These are phyloP conservation scores for Pachysolen tannophilus DNA, from an alignment of 805 yeast genomes.

Conservation along the genomic window DNA sequence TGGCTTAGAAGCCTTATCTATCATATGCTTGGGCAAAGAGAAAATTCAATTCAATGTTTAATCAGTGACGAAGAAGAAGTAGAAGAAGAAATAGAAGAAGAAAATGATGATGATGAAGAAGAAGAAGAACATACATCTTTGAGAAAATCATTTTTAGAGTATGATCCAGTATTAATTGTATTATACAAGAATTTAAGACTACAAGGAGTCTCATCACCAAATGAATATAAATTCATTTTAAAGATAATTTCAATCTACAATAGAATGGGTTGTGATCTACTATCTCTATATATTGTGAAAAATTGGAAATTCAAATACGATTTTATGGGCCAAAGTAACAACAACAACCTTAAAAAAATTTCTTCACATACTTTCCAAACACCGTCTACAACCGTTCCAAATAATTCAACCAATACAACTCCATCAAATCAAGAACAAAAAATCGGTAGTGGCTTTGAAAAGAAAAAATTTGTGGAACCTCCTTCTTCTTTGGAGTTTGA, in stretches of 20 bases:
- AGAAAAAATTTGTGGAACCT: slow-evolving; percentile 3
- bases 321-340: slow-evolving; percentile 11
- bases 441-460: background rate
- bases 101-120: slow-evolving; percentile 4
- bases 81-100: slow-evolving; percentile 16
- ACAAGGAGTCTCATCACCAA: slow-evolving; percentile 28
- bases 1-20: slow-evolving; percentile 79
- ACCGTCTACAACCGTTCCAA: background rate
- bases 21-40: slow-evolving; percentile 11
- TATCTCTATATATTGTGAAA: slow-evolving; percentile 53
- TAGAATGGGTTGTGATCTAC: slow-evolving; percentile 87
- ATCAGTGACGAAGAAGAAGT: slow-evolving; percentile 6
- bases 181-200: slow-evolving; percentile 57
- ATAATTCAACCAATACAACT: background rate
- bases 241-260: slow-evolving; percentile 61
- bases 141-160: slow-evolving; percentile 44
- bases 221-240: slow-evolving; percentile 55
- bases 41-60: slow-evolving; percentile 2
- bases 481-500: slow-evolving; percentile 58
- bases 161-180: slow-evolving; percentile 75
- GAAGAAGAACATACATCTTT: slow-evolving; percentile 21
- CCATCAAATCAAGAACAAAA: slow-evolving; percentile 1
- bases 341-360: too few species aligned
- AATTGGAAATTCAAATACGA: slow-evolving; percentile 54
- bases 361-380: slow-evolving; percentile 4